These are phyloP conservation scores for Trichoderma oligosporum DNA, from an alignment of 2,329 filamentous ascomycete species.

Conservation along the genomic window DNA sequence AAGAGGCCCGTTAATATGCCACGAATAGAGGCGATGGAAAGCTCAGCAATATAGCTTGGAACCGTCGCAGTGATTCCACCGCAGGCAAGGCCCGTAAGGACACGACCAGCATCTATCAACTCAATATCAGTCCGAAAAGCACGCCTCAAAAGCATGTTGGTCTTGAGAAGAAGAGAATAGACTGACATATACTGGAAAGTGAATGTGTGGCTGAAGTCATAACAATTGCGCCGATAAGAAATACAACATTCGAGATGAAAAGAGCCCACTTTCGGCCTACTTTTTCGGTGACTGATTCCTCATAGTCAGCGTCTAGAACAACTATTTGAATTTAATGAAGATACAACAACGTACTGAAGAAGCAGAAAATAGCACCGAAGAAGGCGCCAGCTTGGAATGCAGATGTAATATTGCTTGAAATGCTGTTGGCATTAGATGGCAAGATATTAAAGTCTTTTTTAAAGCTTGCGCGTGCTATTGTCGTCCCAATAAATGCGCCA, in stretches of 20 bases:
- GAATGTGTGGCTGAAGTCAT: slow-evolving; percentile 41
- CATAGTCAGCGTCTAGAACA: background rate
- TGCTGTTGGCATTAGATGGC: slow-evolving; percentile 29
- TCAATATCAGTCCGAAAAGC: background rate
- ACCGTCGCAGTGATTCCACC: slow-evolving; percentile 57
- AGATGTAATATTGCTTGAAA: slow-evolving; percentile 44
- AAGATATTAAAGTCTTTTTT: slow-evolving; percentile 38
- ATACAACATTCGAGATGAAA: slow-evolving; percentile 44
- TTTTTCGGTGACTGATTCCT: slow-evolving; percentile 40
- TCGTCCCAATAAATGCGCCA: slow-evolving; percentile 52
- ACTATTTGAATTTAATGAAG: background rate
- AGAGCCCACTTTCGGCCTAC: slow-evolving; percentile 47
- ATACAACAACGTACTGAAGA: slow-evolving; percentile 30
- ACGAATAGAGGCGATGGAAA: slow-evolving; percentile 55
- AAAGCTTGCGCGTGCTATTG: slow-evolving; percentile 48
- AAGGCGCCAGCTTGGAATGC: slow-evolving; percentile 50
- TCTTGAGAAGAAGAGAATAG: accelerated
- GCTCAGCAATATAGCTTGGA: slow-evolving; percentile 61
- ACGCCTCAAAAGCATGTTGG: background rate
- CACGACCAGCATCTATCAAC: slow-evolving; percentile 51
- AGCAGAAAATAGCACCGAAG: slow-evolving; percentile 49
- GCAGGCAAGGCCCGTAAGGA: slow-evolving; percentile 54
- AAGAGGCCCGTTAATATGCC: slow-evolving; percentile 55
- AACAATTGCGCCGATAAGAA: slow-evolving; percentile 43
- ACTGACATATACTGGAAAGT: slow-evolving; percentile 42